Conservation (phyloP, 1,284 basidiomycete species). For the Microbotryum intermedium region DNA sequence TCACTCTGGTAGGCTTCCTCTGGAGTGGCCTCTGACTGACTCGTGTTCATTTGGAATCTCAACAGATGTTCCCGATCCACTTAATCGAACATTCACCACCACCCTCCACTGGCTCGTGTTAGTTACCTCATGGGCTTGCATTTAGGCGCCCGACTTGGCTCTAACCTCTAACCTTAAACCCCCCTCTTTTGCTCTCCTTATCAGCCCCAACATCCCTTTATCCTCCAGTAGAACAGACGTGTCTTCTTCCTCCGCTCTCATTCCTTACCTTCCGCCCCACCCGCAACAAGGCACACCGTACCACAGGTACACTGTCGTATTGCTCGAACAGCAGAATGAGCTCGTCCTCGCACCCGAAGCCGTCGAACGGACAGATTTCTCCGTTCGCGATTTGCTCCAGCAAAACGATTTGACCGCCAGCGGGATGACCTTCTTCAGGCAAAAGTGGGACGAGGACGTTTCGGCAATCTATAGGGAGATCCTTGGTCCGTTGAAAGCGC, state of each 20-base stretch:
- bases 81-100: constrained; percentile 55
- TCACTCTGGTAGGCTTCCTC: not conserved
- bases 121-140: constrained; percentile 34
- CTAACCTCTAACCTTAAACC: constrained; percentile 5
- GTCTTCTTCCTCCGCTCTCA: constrained; percentile 35
- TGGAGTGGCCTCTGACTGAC: not conserved
- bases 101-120: constrained; percentile 83
- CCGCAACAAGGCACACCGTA: constrained; percentile 74
- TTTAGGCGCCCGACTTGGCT: constrained; percentile 2
- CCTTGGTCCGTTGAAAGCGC: constrained; percentile 50
- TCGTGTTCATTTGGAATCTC: too few relatives aligned
- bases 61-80: constrained; percentile 67
- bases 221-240: constrained; percentile 50
- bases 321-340: constrained; percentile 56
- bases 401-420: constrained; percentile 49
- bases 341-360: constrained; percentile 36
- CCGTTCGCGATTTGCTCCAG: constrained; percentile 55
- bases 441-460: constrained; percentile 62
- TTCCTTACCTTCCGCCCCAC: constrained; percentile 73
- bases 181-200: not conserved
- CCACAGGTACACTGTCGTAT: constrained; percentile 70
- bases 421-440: constrained; percentile 75
- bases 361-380: constrained; percentile 51
- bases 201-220: constrained; percentile 70
- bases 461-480: constrained; percentile 57